Evolutionary conservation across 352 stramenopile species (phyloP), one percentile per base, ranked within the genome.

Genomic region (Globisporangium echinulatum): DNA sequence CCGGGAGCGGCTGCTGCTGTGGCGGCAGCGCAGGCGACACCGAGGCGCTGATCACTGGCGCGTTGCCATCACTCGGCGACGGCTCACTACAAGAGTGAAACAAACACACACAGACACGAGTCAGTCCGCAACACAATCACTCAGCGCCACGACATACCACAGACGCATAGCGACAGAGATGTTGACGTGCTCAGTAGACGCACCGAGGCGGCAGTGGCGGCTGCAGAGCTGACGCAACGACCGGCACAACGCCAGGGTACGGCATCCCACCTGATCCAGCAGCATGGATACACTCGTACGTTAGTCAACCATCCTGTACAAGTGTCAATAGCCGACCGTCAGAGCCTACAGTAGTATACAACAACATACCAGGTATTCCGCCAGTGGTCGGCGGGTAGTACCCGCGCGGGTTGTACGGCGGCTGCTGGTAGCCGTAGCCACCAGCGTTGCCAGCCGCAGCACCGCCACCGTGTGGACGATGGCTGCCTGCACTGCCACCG

Each of bases 351-450:
- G 25, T 33, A 33, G 25, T 44, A 54, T 11, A 44, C 4, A 19
- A 2, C 4, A 6, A 47, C 62, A 19, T 51, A 74, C 62, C 69
- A 40, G 65, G 61, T 43, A 72, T 72, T 7, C 74, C 76, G 7
- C 7, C 40, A 59, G 66, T 58, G 37, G 64, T 70, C 9, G 75
- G 71, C 8, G 67, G 61, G 51, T 87, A 89, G 50, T 85, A 87
- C 15, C 71, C 75, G 37, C 72, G 75, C 25, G 61, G 63, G 59
- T 84, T 85, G 72, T 87, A 90, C 49, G 63, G 64, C 39, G 63
- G 61, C 37, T 82, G 78, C 68, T 85, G 77, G 44, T 80, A 74
- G 54, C 82, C 74, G 46, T 74, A 73, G n/a, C 71, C 66, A 40
- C 82, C 82, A 33, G 25, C 25, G 25, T 33, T 33, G 25, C 25